A percentile compares a stretch with the other conserved stretches of the same genome.
Evolutionary conservation across 75 land plant species (phyloP).

Genomic region (Picea glauca): DNA sequence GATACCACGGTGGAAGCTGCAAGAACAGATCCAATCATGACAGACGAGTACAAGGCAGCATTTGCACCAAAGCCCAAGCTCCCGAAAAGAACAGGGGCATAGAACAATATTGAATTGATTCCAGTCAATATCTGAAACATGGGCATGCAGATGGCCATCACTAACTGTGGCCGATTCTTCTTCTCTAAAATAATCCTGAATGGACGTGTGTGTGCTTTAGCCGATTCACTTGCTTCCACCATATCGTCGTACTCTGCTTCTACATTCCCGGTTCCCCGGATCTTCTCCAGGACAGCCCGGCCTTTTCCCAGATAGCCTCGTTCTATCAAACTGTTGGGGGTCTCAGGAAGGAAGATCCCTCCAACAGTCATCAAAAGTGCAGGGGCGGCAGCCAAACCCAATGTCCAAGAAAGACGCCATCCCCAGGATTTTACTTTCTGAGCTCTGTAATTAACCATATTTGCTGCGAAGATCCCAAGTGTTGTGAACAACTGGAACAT

Average conservation of each 20-base stretch:
- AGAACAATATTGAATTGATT: constrained; percentile 81
- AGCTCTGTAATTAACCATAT: constrained; percentile 75
- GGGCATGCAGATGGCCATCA: constrained; percentile 64
- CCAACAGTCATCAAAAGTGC: constrained; percentile 68
- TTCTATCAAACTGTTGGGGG: constrained; percentile 72
- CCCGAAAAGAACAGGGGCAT: constrained; percentile 83
- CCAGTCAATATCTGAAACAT: constrained; percentile 86
- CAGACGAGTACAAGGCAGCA: constrained; percentile 64
- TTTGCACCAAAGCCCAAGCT: constrained; percentile 70
- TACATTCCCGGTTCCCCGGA: constrained; percentile 61
- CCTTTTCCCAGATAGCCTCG: constrained; percentile 42
- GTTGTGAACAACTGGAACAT: constrained; percentile 85
- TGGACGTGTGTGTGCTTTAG: constrained; percentile 43
- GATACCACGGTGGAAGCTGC: constrained; percentile 55
- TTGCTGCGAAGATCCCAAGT: constrained; percentile 72
- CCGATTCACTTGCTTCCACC: constrained; percentile 59
- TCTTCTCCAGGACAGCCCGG: constrained; percentile 48
- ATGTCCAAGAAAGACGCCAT: constrained; percentile 64
- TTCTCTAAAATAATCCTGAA: constrained; percentile 53
- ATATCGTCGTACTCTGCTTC: constrained; percentile 70
- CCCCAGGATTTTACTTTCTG: constrained; percentile 60
- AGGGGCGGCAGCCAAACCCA: constrained; percentile 71
- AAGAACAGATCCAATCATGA: constrained; percentile 52
- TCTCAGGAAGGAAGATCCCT: constrained; percentile 68
- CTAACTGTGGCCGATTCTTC: constrained; percentile 62